Conservation (phyloP, 805 yeast genomes). For the Pichia occidentalis region DNA sequence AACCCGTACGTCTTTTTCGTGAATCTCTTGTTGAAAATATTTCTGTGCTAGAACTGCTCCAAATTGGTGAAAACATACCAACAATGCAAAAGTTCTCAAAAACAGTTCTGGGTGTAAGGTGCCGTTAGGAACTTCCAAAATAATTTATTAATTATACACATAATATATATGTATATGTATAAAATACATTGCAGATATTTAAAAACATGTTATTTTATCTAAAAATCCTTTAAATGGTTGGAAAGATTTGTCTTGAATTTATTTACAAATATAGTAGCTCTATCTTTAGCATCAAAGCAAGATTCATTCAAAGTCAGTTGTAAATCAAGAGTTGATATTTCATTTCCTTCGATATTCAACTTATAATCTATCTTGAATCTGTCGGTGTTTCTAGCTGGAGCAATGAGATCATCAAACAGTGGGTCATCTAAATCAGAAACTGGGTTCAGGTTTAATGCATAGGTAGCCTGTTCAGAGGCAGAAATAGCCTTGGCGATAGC, state of each 20-base stretch:
- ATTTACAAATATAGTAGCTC: slow-evolving; percentile 33
- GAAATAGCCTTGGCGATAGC: slow-evolving; percentile 38
- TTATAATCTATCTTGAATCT: slow-evolving; percentile 35
- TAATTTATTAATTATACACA: no score
- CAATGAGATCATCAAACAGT: slow-evolving; percentile 50
- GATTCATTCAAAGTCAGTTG: slow-evolving; percentile 33
- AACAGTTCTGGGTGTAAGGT: no score
- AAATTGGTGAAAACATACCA: no score
- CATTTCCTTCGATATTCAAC: slow-evolving; percentile 22
- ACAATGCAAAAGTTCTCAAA: no score
- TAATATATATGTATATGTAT: no score
- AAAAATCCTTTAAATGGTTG: background rate
- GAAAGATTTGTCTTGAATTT: slow-evolving; percentile 17
- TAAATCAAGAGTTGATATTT: slow-evolving; percentile 30
- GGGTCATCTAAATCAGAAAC: slow-evolving; percentile 50
- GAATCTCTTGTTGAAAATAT: no score
- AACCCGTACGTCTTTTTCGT: no score
- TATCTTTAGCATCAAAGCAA: slow-evolving; percentile 39
- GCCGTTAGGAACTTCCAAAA: no score
- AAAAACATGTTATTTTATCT: background rate
- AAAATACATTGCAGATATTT: background rate
- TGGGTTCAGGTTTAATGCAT: slow-evolving; percentile 29
- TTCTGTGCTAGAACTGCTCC: no score
- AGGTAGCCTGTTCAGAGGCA: slow-evolving; percentile 40
- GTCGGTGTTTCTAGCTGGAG: slow-evolving; percentile 36